Conservation (phyloP, 1,139 yeast genomes). For the Taphrina wiesneri region DNA sequence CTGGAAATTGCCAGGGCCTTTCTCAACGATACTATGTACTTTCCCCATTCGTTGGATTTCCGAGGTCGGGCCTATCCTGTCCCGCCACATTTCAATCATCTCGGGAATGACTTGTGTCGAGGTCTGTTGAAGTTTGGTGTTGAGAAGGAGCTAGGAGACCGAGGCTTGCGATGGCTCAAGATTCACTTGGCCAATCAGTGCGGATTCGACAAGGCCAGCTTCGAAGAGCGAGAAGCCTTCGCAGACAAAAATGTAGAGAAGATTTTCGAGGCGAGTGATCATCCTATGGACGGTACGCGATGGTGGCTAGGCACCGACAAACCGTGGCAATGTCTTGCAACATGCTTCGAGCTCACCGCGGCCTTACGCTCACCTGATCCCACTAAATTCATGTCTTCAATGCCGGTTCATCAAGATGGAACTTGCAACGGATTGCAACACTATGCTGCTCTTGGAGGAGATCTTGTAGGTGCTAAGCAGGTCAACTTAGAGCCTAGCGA, state of each 20-base stretch:
- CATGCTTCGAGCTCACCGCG: conserved; percentile 74
- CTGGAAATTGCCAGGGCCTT: conserved; percentile 93
- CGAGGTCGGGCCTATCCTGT: conserved; percentile 96
- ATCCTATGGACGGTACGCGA: conserved; percentile 62
- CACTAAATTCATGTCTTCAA: conserved; percentile 67
- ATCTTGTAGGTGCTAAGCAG: conserved; percentile 87
- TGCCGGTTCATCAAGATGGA: conserved; percentile 97
- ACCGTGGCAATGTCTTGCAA: conserved; percentile 93
- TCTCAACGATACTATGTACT: conserved; percentile 72
- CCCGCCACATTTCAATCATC: conserved; percentile 75
- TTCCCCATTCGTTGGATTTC: conserved; percentile 92
- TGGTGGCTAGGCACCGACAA: conserved; percentile 91
- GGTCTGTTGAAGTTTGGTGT: conserved; percentile 86
- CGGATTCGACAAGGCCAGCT: conserved; percentile 82
- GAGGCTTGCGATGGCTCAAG: conserved; percentile 83
- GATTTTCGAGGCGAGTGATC: conserved; percentile 64
- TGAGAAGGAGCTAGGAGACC: conserved; percentile 71
- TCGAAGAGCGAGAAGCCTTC: conserved; percentile 71
- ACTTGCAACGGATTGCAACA: conserved; percentile 97
- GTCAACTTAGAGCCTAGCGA: conserved; percentile 83
- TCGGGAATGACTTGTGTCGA: conserved; percentile 89
- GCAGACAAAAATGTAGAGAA: conserved; percentile 67
- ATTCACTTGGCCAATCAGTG: conserved; percentile 84
- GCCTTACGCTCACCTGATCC: conserved; percentile 77
- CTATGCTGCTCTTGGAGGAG: conserved; percentile 97